Conservation (phyloP, 1,139 yeast genomes). For the Candida freyschussii region DNA sequence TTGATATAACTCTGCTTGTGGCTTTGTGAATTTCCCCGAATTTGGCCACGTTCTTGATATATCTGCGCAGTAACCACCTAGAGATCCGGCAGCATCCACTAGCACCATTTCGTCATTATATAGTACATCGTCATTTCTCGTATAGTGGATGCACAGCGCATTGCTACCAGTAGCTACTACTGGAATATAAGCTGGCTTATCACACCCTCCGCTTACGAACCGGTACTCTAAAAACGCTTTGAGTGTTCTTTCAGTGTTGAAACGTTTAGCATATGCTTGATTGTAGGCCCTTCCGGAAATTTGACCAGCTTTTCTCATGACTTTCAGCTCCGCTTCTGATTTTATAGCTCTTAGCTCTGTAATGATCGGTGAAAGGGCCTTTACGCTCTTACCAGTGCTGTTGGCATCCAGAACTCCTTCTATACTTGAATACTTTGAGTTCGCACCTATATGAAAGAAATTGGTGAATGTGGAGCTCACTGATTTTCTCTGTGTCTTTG, state of each 20-base stretch:
- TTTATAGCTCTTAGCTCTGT: constrained; percentile 64
- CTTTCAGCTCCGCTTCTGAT: constrained; percentile 67
- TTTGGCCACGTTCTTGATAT: constrained; percentile 97
- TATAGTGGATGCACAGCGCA: constrained; percentile 85
- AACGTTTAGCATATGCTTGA: constrained; percentile 65
- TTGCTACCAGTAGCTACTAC: constrained; percentile 94
- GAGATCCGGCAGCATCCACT: constrained; percentile 92
- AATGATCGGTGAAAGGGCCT: constrained; percentile 43
- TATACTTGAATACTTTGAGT: constrained; percentile 26
- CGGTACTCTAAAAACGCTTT: constrained; percentile 80
- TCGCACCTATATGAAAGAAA: constrained; percentile 21
- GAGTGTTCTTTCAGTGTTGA: constrained; percentile 69
- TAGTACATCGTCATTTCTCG: constrained; percentile 78
- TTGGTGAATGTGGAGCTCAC: constrained; percentile 18
- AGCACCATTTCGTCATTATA: constrained; percentile 76
- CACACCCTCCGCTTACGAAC: constrained; percentile 85
- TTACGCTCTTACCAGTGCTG: constrained; percentile 33
- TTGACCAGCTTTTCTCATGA: constrained; percentile 79
- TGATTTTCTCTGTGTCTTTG: constrained; percentile 19
- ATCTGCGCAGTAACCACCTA: constrained; percentile 95
- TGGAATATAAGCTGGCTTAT: constrained; percentile 84
- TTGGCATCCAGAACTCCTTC: constrained; percentile 24
- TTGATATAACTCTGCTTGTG: constrained; percentile 83
- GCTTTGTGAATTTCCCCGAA: constrained; percentile 58
- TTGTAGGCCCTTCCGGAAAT: constrained; percentile 82